Conservation (phyloP, 2,329 filamentous ascomycete genomes). For the Colletotrichum musae region DNA sequence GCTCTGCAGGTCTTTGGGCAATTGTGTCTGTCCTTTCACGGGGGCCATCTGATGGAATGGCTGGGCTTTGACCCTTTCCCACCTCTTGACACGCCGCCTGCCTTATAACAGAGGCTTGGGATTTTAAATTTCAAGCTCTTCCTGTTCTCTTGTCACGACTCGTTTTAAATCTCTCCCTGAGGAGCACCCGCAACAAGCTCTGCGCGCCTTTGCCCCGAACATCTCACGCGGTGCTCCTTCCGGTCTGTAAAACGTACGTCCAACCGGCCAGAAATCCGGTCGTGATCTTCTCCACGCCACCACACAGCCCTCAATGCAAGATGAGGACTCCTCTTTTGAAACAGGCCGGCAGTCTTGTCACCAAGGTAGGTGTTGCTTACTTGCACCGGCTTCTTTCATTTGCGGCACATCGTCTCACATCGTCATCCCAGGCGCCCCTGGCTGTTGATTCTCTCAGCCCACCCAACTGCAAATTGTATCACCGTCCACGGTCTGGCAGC, state of each 20-base stretch:
- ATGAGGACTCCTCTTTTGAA: conserved; percentile 34
- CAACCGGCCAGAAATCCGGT: not conserved
- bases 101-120: conserved; percentile 6
- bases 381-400: not conserved
- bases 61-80: conserved; percentile 33
- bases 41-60: conserved; percentile 38
- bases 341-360: conserved; percentile 30
- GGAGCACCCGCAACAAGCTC: not conserved
- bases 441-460: conserved; percentile 28
- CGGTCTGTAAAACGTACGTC: not conserved
- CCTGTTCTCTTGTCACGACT: not conserved
- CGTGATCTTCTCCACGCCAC: not conserved
- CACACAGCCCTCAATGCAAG: conserved; percentile 1
- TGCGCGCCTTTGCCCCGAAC: not conserved
- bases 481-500: conserved; percentile 28
- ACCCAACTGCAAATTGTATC: conserved; percentile 31
- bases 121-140: not conserved
- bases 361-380: conserved; percentile 22
- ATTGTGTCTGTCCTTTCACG: not conserved
- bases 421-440: conserved; percentile 18
- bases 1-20: not conserved
- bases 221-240: not conserved
- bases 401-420: conserved; percentile 1
- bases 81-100: conserved; percentile 24
- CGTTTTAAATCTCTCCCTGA: not conserved